phyloP scores from a whole-genome alignment of 495 filamentous ascomycete genomes.

The Penicillium lividum region DNA sequence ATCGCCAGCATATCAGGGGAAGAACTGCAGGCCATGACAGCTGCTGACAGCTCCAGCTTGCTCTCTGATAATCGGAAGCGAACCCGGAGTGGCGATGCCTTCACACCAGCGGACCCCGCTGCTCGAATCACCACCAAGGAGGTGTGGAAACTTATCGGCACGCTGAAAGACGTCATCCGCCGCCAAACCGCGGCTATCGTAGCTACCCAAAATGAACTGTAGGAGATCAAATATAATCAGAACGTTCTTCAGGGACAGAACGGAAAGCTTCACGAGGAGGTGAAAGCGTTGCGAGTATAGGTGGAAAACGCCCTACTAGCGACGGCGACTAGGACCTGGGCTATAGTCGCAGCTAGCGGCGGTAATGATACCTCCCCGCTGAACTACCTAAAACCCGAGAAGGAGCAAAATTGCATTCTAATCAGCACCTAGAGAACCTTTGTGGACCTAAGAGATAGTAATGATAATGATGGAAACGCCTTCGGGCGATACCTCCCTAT shows the following conservation, averaged over 20 bases:
- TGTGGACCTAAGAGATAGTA: slow-evolving; percentile 22
- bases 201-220: slow-evolving; percentile 11
- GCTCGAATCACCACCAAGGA: slow-evolving; percentile 18
- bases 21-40: slow-evolving; percentile 4
- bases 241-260: slow-evolving; percentile 20
- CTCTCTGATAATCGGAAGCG: slow-evolving; percentile 9
- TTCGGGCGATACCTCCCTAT: slow-evolving; percentile 26
- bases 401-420: slow-evolving; percentile 15
- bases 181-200: slow-evolving; percentile 17
- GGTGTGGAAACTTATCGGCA: slow-evolving; percentile 23
- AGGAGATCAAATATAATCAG: slow-evolving; percentile 24
- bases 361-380: slow-evolving; percentile 2
- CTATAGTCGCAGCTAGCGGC: slow-evolving; percentile 4
- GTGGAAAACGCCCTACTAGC: slow-evolving; percentile 8
- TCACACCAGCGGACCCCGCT: not conserved
- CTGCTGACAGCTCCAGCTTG: not conserved
- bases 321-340: slow-evolving; percentile 11
- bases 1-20: slow-evolving; percentile 6
- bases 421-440: slow-evolving; percentile 24
- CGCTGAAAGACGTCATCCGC: slow-evolving; percentile 18
- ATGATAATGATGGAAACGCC: slow-evolving; percentile 13
- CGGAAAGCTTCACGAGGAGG: slow-evolving; percentile 19
- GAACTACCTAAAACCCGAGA: slow-evolving; percentile 14
- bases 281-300: slow-evolving; percentile 16
- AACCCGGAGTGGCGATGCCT: slow-evolving; percentile 15